Evolutionary conservation across 2,329 filamentous ascomycete species (phyloP).

Genomic region (Parasarocladium wereldwijsianum): DNA sequence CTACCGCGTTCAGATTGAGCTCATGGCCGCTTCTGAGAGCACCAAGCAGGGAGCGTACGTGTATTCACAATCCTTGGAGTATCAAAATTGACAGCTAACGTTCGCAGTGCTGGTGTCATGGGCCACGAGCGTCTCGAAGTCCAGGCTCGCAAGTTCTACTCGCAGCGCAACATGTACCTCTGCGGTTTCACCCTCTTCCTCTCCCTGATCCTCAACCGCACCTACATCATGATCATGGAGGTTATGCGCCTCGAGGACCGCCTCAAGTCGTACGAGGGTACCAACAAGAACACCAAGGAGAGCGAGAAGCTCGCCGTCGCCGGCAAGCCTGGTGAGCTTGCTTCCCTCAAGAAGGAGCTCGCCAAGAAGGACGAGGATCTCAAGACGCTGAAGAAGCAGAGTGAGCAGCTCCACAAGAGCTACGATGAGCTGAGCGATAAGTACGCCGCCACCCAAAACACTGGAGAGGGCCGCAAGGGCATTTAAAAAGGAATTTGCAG

Average conservation of each 20-base stretch:
- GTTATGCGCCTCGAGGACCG: constrained; percentile 84
- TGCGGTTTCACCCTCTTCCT: constrained; percentile 99
- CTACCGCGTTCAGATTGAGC: constrained; percentile 88
- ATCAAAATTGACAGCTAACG: background rate
- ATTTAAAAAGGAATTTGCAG: constrained; percentile 25
- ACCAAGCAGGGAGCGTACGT: constrained; percentile 29
- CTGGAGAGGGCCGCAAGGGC: constrained; percentile 42
- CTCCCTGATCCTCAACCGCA: constrained; percentile 96
- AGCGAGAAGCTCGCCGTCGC: constrained; percentile 56
- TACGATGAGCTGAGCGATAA: constrained; percentile 79
- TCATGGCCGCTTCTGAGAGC: constrained; percentile 55
- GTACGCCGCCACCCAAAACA: constrained; percentile 44
- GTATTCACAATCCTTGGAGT: background rate
- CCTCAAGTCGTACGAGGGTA: constrained; percentile 62
- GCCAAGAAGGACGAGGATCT: constrained; percentile 72
- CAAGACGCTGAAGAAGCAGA: constrained; percentile 84
- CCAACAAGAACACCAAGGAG: constrained; percentile 43
- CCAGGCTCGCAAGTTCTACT: constrained; percentile 99
- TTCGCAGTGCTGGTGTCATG: constrained; percentile 48
- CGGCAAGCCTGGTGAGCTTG: constrained; percentile 64
- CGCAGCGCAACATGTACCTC: constrained; percentile 99
- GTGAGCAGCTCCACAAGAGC: constrained; percentile 65
- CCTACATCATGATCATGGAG: constrained; percentile 94
- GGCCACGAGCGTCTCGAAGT: constrained; percentile 95
- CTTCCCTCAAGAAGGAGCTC: constrained; percentile 53